Base-by-base conservation (phyloP, 2,329 filamentous ascomycete species). In the Aspergillus terreus region DNA sequence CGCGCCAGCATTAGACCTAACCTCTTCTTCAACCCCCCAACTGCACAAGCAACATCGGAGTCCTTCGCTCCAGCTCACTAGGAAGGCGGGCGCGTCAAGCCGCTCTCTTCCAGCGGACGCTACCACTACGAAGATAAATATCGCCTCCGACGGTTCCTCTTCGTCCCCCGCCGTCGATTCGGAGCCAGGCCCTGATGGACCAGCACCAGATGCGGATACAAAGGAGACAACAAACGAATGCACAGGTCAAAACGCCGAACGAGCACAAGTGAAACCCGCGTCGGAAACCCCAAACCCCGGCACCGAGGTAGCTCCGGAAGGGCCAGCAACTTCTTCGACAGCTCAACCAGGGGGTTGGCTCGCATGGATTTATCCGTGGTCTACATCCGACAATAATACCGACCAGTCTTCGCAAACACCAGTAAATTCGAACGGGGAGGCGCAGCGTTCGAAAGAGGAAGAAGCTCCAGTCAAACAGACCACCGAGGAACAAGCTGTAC, bases 41-140 rank as follows among this genome's bases (percentile, higher is more conserved):
- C 56, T 66, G 44, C 44, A 61, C 32, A 67, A 59, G 52, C 59
- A 61, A 32, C 56, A 52, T 36, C 62, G 67, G 50, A 58, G 69
- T 27, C 67, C 69, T 33, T 72, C 73, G 4, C 60, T 76, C n/a
- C 70, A 73, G 46, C 65, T 77, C 50, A 76, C 73, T 4, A 68
- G 66, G 51, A 74, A 70, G 54, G 66, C 66, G 25, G 67, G 68
- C 27, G 59, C 55, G 25, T 75, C 74, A 4, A 73, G 64, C 35
- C 69, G 75, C 54, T 76, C 76, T 11, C 68, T 76, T 25, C 76
- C 76, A 11, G 72, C 70, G 10, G 64, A 71, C 60, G 71, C 70
- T 45, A 71, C 73, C 15, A 77, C 74, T 14, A 77, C 75, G 4
- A 67, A 65, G 44, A 63, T 77, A 46, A 72, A 77, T 57, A 71